These are phyloP conservation scores for Salix suchowensis DNA, from an alignment of 345 rosid genomes.

Conservation along the genomic window DNA sequence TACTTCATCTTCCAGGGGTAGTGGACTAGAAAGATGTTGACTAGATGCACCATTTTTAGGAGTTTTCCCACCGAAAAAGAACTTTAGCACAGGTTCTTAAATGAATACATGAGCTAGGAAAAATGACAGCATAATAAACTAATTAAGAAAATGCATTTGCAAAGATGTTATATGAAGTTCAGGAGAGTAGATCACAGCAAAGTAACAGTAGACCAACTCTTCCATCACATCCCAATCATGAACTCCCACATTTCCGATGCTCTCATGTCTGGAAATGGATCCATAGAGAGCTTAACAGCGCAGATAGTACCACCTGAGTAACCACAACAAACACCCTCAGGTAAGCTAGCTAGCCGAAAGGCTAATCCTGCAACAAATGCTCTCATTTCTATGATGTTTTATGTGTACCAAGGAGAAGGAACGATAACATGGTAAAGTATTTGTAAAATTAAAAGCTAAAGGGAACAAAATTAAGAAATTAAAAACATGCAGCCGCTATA, in stretches of 20 bases:
- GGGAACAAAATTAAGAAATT: too few species aligned
- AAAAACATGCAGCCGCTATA: too few species aligned
- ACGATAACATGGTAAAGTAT: too few species aligned
- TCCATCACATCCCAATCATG: slow-evolving; percentile 18
- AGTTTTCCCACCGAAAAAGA: background rate
- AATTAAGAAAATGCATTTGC: slow-evolving; percentile 7
- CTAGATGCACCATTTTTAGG: background rate
- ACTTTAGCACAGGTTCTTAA: too few species aligned
- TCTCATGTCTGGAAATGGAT: slow-evolving; percentile 19
- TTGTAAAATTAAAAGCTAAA: too few species aligned
- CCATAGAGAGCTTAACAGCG: slow-evolving; percentile 14
- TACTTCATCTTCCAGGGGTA: too few species aligned
- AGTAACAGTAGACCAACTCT: slow-evolving; percentile 24
- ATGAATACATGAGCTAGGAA: too few species aligned
- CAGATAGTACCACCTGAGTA: slow-evolving; percentile 8
- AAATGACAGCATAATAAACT: background rate
- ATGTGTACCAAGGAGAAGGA: background rate
- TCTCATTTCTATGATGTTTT: background rate
- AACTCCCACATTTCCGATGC: slow-evolving; percentile 6
- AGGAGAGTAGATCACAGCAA: slow-evolving; percentile 12
- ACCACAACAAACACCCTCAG: slow-evolving; percentile 2
- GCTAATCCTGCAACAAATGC: background rate
- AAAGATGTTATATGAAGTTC: slow-evolving; percentile 19
- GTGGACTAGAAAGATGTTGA: background rate
- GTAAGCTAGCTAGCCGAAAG: slow-evolving; percentile 12